phyloP scores from a whole-genome alignment of 805 yeast species.

The Yamadazyma ubonensis region DNA sequence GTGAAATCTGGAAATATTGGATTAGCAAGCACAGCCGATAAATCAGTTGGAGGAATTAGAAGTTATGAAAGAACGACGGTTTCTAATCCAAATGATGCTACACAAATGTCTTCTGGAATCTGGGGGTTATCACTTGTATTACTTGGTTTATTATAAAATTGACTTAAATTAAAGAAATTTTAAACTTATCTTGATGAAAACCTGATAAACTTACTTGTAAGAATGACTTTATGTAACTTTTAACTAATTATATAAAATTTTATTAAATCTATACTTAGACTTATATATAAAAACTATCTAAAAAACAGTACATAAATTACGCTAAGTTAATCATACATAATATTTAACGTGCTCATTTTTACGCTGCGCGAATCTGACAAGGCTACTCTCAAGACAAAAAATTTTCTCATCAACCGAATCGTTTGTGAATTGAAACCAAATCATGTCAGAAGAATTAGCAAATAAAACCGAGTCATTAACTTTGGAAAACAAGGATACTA shows the following conservation, averaged over 20 bases:
- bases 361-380: conserved; percentile 8
- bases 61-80: conserved; percentile 29
- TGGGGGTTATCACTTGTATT: conserved; percentile 7
- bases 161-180: too few species aligned
- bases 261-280: too few species aligned
- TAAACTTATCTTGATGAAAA: too few species aligned
- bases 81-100: conserved; percentile 21
- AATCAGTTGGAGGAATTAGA: conserved; percentile 29
- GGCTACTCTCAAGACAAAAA: conserved; percentile 4
- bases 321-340: neutral
- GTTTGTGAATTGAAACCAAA: conserved; percentile 7
- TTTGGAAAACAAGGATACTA: conserved; percentile 45
- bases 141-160: conserved; percentile 6
- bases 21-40: conserved; percentile 23
- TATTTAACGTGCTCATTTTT: neutral
- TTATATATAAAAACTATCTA: neutral
- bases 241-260: too few species aligned
- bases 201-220: too few species aligned
- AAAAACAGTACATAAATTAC: neutral
- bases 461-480: conserved; percentile 45
- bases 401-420: conserved; percentile 9
- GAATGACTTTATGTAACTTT: too few species aligned
- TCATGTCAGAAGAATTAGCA: conserved; percentile 24
- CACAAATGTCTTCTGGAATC: conserved; percentile 28
- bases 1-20: conserved; percentile 31